phyloP scores from a whole-genome alignment of 1,284 basidiomycete species.

The Leccinum griseonigrum region DNA sequence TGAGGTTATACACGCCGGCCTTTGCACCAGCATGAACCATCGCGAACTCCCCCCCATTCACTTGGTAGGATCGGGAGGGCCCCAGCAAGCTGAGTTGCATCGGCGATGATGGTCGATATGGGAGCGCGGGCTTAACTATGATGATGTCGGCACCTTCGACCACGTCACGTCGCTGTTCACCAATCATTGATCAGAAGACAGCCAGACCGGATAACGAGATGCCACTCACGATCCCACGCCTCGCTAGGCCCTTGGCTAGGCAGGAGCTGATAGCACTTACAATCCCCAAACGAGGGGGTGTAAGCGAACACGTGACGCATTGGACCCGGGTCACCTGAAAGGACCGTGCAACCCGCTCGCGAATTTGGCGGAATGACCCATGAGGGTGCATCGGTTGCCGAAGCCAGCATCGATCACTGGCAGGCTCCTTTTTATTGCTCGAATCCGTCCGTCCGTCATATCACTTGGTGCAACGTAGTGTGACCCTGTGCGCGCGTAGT shows the following conservation, averaged over 20 bases:
- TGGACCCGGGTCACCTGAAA: constrained; percentile 66
- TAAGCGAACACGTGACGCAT: constrained; percentile 32
- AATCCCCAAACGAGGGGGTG: constrained; percentile 90
- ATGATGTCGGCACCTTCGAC: constrained; percentile 97
- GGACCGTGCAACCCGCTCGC: constrained; percentile 95
- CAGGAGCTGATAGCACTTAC: constrained; percentile 98
- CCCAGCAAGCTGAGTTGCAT: constrained; percentile 79
- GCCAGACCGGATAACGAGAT: neutral
- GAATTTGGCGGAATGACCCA: constrained; percentile 99
- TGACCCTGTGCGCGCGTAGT: constrained; percentile 92
- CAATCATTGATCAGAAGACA: constrained; percentile 3
- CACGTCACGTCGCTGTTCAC: constrained; percentile 78
- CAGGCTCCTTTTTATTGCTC: constrained; percentile 84
- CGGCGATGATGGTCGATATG: constrained; percentile 89
- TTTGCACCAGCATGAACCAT: constrained; percentile 94
- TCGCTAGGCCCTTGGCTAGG: constrained; percentile 88
- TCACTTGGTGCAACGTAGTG: constrained; percentile 99
- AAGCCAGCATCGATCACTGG: constrained; percentile 67
- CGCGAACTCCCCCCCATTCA: constrained; percentile 95
- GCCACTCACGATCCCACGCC: constrained; percentile 81
- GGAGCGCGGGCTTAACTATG: constrained; percentile 97
- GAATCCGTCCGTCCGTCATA: constrained; percentile 99
- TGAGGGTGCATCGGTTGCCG: constrained; percentile 87
- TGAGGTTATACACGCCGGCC: constrained; percentile 90
- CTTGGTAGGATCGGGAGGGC: constrained; percentile 92